Evolutionary conservation across 176 grass and related monocot genomes (phyloP), one percentile per base, ranked within the genome.

Genomic region (Raddia guianensis): DNA sequence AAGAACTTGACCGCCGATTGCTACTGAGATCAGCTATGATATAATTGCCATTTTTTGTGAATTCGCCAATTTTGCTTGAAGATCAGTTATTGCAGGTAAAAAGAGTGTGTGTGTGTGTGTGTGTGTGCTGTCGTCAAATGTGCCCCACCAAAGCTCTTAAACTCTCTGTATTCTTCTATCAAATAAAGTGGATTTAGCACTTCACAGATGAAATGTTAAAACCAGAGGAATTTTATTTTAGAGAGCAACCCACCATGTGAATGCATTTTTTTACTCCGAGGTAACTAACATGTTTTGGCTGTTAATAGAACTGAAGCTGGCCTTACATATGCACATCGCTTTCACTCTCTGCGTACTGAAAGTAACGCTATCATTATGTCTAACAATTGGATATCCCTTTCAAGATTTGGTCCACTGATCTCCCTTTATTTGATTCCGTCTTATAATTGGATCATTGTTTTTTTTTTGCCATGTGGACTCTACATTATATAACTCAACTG

Each of bases 381-480:
- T 78, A 72, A 77, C 55, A 78, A 52, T 90, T 82, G 54, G 79
- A 34, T 68, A 43, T 68, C 34, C 15, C 83, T 86, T 68, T 82
- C 52, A 82, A 37, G 73, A 82, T 77, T 82, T 82, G 66, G 77
- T 85, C 87, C 87, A 72, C 66, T 64, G 34, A 77, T 76, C 15
- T 71, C 18, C 65, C 34, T 82, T 72, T 85, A 77, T 81, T 81
- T 49, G 77, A 86, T 81, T 62, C 59, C 12, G 4, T 74, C 60
- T 61, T 78, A 80, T 55, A 60, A 78, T 80, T 82, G 54, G 63
- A 20, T 12, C 81, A 58, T 72, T 55, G 77, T 72, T 6, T 76
- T 81, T 81, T 72, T 6, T 76, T 89, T 85, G 50, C 59, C 66
- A 44, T 60, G 49, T 82, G 59, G 49, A 11, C 15, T 70, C 74